Conservation (phyloP, 2,329 filamentous ascomycete species). For the Fusarium metavorans region DNA sequence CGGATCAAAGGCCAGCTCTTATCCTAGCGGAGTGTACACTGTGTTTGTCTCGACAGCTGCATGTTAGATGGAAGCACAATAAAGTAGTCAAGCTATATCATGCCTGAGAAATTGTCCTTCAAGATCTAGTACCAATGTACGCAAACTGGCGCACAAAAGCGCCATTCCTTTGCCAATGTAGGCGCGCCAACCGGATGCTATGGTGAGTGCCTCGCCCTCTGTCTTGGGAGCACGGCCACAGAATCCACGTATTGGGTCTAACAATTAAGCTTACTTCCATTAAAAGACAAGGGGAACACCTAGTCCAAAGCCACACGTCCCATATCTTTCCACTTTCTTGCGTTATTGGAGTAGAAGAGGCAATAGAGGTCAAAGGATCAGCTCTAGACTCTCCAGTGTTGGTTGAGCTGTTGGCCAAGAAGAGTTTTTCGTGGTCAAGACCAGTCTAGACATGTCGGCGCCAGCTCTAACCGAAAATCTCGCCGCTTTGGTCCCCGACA, state of each 20-base stretch:
- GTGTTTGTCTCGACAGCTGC: not conserved
- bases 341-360: not conserved
- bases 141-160: not conserved
- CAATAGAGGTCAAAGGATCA: not conserved
- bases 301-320: not conserved
- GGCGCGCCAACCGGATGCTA: not conserved
- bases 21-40: not conserved
- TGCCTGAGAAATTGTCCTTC: too few relatives aligned
- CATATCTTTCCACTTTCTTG: not conserved
- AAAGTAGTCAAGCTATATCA: not conserved
- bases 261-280: not conserved
- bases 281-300: not conserved
- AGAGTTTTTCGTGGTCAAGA: not conserved
- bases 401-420: not conserved
- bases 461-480: not conserved
- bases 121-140: too few relatives aligned
- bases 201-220: not conserved
- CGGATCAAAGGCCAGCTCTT: not conserved
- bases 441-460: not conserved
- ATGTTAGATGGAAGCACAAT: not conserved
- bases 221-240: not conserved
- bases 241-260: not conserved
- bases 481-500: not conserved
- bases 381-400: not conserved
- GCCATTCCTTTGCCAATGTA: not conserved